Base-by-base conservation (phyloP, 1,284 basidiomycete species). In the Irpex sp. region DNA sequence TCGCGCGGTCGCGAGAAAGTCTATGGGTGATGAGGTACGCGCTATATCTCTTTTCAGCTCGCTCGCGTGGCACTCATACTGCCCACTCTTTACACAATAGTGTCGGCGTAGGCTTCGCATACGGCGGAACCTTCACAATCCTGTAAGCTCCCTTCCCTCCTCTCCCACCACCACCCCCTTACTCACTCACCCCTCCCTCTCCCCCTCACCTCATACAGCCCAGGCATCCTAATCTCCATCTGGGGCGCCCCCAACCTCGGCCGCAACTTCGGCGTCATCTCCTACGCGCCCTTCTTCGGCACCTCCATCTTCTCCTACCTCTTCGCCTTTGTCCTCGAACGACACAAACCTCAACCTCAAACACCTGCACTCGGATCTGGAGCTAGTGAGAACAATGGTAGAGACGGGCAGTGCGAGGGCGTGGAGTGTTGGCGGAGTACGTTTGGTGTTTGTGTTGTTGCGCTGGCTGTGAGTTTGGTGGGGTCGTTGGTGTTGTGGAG, bases 251-350 rank as follows among this genome's bases (percentile, higher is more conserved):
- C 77, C n/a, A 81, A 89, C 65, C 75, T 87, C 1, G 90, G 84
- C 10, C 82, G 90, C 61, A 92, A 91, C 72, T 91, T 86, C 65
- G 90, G 90, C 23, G 75, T 90, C 51, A 71, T 90, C 61, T 83
- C 86, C 49, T 90, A 89, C 64, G 84, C 88, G 0, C 85, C 88
- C 6, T 88, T 91, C 72, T 71, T 85, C 28, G 90, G 89, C 8
- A 90, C 88, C 0, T 83, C 88, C 1, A 49, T 83, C 0, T 91
- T 90, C 69, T 90, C 90, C 4, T 90, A 88, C 69, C 69, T 91
- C 0, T 92, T 90, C 63, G 89, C 90, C 8, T 84, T 86, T 65
- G 70, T 89, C 54, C 79, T 87, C 2, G 81, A 79, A 2, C 72
- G 77, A 75, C 12, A 75, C 70, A 36, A 73, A 70, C n/a, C n/a